Conservation (phyloP, 768 basidiomycete genomes). For the Xerocomellus chrysenteron region DNA sequence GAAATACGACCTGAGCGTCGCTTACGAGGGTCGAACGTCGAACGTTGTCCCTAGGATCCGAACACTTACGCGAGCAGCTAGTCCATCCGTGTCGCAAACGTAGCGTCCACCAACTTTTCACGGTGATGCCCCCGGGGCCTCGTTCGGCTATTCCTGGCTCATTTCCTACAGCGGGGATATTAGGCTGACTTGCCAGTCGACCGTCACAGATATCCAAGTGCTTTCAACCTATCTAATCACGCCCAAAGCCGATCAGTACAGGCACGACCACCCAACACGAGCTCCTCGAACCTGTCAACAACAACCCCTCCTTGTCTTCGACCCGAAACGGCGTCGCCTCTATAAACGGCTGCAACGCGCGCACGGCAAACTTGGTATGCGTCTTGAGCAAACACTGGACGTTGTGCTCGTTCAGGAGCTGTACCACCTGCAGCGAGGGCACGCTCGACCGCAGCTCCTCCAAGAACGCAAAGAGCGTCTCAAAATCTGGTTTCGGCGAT, state of each 20-base stretch:
- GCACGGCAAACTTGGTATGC: conserved; percentile 10
- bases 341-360: conserved; percentile 9
- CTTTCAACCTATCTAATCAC: conserved; percentile 15
- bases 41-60: no score
- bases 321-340: conserved; percentile 12
- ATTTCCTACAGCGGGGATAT: neutral
- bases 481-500: neutral
- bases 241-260: neutral
- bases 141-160: neutral
- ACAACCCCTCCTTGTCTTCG: conserved; percentile 22
- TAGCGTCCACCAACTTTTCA: no score
- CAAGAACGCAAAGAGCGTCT: conserved; percentile 13
- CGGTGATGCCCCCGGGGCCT: neutral
- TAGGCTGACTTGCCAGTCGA: neutral
- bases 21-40: no score
- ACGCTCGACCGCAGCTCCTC: conserved; percentile 3
- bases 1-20: no score
- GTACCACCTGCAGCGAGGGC: conserved; percentile 23
- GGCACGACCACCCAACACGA: neutral
- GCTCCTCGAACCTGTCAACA: conserved; percentile 20
- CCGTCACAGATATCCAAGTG: conserved; percentile 1
- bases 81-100: no score
- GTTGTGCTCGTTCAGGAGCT: conserved; percentile 16
- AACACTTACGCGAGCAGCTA: no score
- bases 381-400: conserved; percentile 17